Conservation (phyloP, 768 basidiomycete genomes). For the Neoboletus magnificus region DNA sequence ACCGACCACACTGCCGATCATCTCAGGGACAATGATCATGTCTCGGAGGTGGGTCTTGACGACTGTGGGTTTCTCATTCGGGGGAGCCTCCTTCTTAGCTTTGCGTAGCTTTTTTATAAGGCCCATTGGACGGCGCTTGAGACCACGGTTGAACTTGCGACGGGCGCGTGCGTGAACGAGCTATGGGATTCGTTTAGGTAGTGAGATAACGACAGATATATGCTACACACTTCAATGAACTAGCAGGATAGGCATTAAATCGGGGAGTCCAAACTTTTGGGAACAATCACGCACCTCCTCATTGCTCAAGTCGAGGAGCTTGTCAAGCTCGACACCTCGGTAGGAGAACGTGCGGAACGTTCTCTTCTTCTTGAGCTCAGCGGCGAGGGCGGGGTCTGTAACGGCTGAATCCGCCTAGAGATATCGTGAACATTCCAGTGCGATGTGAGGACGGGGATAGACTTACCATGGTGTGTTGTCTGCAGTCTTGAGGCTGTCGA, state of each 20-base stretch:
- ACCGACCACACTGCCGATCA: slow-evolving; percentile 98
- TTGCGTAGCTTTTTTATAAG: slow-evolving; percentile 99
- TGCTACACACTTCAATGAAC: slow-evolving; percentile 72
- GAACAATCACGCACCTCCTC: slow-evolving; percentile 63
- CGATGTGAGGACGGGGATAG: not conserved
- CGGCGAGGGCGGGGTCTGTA: slow-evolving; percentile 91
- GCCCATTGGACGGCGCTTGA: slow-evolving; percentile 97
- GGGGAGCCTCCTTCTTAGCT: slow-evolving; percentile 98
- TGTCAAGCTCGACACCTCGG: slow-evolving; percentile 97
- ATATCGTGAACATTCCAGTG: not conserved
- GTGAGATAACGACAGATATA: slow-evolving; percentile 6
- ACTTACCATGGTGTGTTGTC: slow-evolving; percentile 35
- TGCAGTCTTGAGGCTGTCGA: slow-evolving; percentile 25
- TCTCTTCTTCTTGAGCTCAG: slow-evolving; percentile 97
- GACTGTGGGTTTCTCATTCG: slow-evolving; percentile 97
- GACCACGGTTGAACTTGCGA: slow-evolving; percentile 97
- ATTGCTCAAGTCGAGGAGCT: slow-evolving; percentile 93
- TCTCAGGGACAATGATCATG: slow-evolving; percentile 99
- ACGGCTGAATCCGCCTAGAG: slow-evolving; percentile 72
- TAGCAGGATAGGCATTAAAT: slow-evolving; percentile 25
- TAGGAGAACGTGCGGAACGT: slow-evolving; percentile 99
- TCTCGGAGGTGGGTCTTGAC: slow-evolving; percentile 99
- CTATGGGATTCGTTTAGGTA: slow-evolving; percentile 36
- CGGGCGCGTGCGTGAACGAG: slow-evolving; percentile 98
- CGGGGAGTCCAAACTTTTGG: not conserved